phyloP scores from a whole-genome alignment of 2,329 filamentous ascomycete species.

The Penicillium sumatraense region DNA sequence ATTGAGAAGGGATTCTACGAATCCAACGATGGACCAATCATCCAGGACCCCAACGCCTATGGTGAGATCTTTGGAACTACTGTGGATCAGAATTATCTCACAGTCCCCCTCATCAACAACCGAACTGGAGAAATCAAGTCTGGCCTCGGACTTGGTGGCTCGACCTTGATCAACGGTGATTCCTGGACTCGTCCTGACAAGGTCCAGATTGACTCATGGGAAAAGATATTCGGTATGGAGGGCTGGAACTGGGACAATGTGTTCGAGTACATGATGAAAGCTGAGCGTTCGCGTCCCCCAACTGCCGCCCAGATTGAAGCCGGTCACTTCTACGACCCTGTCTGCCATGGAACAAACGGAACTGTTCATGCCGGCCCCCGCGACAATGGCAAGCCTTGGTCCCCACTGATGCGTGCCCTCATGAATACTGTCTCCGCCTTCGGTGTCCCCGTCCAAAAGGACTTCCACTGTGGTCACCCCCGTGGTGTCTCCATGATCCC shows the following conservation, averaged over 20 bases:
- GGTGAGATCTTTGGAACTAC: conserved; percentile 32
- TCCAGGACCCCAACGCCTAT: conserved; percentile 31
- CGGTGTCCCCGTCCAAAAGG: conserved; percentile 23
- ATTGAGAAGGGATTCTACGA: conserved; percentile 36
- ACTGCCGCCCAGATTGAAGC: conserved; percentile 22
- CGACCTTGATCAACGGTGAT: conserved; percentile 33
- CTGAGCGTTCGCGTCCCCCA: conserved; percentile 24
- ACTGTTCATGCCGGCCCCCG: conserved; percentile 27
- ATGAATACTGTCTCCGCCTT: conserved; percentile 22
- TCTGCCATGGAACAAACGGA: conserved; percentile 30
- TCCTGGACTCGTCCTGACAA: conserved; percentile 37
- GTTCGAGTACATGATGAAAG: conserved; percentile 55
- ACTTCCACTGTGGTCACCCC: conserved; percentile 31
- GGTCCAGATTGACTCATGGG: conserved; percentile 31
- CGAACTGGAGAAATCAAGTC: conserved; percentile 23
- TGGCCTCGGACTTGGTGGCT: conserved; percentile 35
- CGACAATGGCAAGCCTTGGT: conserved; percentile 24
- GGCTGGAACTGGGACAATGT: conserved; percentile 53
- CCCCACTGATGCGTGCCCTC: conserved; percentile 28
- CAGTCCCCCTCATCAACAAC: conserved; percentile 26
- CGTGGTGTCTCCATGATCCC: conserved; percentile 36
- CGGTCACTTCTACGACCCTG: conserved; percentile 26
- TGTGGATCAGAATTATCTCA: conserved; percentile 29
- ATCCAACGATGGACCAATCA: conserved; percentile 29
- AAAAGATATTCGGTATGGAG: conserved; percentile 46